These are phyloP conservation scores for Colletotrichum tofieldiae DNA, from an alignment of 2,329 filamentous ascomycete species.

Conservation along the genomic window DNA sequence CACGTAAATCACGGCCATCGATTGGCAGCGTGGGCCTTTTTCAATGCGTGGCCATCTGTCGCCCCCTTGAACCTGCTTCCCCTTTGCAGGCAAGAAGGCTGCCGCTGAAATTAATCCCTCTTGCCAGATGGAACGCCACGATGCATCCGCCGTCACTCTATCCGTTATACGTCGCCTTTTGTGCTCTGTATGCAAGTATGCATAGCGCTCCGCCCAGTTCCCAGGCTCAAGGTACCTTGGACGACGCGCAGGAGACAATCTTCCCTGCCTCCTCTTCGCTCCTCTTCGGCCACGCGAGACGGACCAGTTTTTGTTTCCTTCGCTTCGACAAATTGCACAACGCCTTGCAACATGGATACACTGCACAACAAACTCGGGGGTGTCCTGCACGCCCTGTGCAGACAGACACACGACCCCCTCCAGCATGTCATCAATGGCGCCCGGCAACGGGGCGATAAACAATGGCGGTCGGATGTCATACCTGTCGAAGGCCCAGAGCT, in stretches of 20 bases:
- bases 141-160: background rate
- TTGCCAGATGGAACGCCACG: background rate
- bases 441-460: conserved; percentile 15
- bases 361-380: background rate
- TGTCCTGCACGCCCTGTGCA: background rate
- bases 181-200: background rate
- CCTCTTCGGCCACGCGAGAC: background rate
- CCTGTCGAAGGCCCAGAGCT: conserved; percentile 6
- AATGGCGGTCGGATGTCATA: conserved; percentile 15
- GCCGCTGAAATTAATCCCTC: conserved; percentile 13
- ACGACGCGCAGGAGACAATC: background rate
- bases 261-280: background rate
- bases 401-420: background rate
- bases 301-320: conserved; percentile 19
- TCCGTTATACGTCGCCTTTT: background rate
- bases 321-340: background rate
- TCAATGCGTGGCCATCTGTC: background rate
- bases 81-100: background rate
- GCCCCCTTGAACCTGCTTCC: background rate
- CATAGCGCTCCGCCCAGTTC: too few species aligned
- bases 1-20: background rate
- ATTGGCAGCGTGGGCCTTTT: background rate
- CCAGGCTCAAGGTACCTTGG: too few species aligned
- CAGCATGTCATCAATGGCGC: background rate
- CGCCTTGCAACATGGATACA: background rate